These are phyloP conservation scores for Pestalotiopsis sp. DNA, from an alignment of 2,329 filamentous ascomycete species.

Conservation along the genomic window DNA sequence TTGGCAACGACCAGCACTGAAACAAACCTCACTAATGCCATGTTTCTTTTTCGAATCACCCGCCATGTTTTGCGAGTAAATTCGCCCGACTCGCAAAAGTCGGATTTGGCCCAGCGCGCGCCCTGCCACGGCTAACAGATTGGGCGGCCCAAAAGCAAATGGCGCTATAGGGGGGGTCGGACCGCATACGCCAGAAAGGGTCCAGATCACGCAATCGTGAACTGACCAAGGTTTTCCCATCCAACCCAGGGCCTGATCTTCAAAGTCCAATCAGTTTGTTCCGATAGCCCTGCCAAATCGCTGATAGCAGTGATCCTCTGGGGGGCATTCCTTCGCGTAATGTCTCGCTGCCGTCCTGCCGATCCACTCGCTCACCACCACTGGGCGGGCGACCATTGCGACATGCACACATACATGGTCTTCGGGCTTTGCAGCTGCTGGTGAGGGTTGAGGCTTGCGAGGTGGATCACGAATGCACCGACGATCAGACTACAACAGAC, in stretches of 20 bases:
- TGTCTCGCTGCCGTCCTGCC: neutral
- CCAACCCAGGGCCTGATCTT: neutral
- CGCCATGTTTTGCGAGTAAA: neutral
- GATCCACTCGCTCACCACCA: neutral
- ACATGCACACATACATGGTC: neutral
- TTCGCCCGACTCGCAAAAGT: neutral
- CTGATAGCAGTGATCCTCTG: neutral
- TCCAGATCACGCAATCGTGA: slow-evolving; percentile 11
- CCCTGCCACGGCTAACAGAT: neutral
- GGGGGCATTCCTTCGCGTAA: neutral
- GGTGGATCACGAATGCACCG: neutral
- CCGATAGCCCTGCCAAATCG: neutral
- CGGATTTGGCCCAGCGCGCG: neutral
- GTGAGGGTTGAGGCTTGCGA: neutral
- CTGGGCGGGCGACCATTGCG: neutral
- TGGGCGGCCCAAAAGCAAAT: neutral
- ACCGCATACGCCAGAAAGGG: slow-evolving; percentile 11
- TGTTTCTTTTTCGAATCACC: neutral
- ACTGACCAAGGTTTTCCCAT: slow-evolving; percentile 1
- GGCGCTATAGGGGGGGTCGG: neutral
- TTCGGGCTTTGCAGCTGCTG: neutral
- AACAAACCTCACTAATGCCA: neutral
- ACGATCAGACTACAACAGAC: neutral
- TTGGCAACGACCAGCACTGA: neutral
- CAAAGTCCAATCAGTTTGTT: neutral